Conservation (phyloP, 352 stramenopile genomes). For the Pythium scleroteichum region DNA sequence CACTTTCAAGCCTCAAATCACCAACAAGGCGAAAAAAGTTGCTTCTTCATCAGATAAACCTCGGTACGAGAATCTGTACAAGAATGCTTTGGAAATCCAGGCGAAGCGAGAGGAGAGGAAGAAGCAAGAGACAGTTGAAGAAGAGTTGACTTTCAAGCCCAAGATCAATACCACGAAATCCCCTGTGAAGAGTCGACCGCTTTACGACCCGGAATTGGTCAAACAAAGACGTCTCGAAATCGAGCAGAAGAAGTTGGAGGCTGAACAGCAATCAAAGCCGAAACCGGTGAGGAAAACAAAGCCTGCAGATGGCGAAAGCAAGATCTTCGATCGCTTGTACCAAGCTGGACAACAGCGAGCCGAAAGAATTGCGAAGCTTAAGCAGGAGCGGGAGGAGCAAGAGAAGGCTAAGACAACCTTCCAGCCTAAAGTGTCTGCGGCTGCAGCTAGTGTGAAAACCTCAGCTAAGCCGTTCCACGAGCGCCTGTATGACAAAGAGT, state of each 20-base stretch:
- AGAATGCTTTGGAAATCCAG: slow-evolving; percentile 62
- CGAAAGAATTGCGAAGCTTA: slow-evolving; percentile 64
- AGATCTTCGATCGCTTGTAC: slow-evolving; percentile 73
- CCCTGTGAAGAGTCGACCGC: slow-evolving; percentile 45
- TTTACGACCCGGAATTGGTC: slow-evolving; percentile 73
- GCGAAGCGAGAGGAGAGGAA: slow-evolving; percentile 68
- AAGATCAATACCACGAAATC: slow-evolving; percentile 72
- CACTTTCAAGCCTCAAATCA: slow-evolving; percentile 73
- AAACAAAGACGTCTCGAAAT: slow-evolving; percentile 68
- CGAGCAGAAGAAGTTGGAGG: slow-evolving; percentile 74
- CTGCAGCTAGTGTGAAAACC: slow-evolving; percentile 11
- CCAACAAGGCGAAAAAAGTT: slow-evolving; percentile 57
- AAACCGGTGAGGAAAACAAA: slow-evolving; percentile 58
- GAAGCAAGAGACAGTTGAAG: slow-evolving; percentile 52
- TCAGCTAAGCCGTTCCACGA: slow-evolving; percentile 72
- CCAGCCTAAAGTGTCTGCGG: slow-evolving; percentile 55
- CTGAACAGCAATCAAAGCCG: slow-evolving; percentile 62
- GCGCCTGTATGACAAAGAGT: slow-evolving; percentile 76
- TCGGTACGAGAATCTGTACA: slow-evolving; percentile 79
- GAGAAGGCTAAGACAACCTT: slow-evolving; percentile 62
- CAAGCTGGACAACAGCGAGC: slow-evolving; percentile 57
- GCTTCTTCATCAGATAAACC: slow-evolving; percentile 37
- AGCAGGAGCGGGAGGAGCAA: slow-evolving; percentile 65
- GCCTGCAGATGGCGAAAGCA: slow-evolving; percentile 32
- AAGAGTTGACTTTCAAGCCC: slow-evolving; percentile 76